These are phyloP conservation scores for Fusarium penzigii DNA, from an alignment of 2,329 filamentous ascomycete genomes.

Conservation along the genomic window DNA sequence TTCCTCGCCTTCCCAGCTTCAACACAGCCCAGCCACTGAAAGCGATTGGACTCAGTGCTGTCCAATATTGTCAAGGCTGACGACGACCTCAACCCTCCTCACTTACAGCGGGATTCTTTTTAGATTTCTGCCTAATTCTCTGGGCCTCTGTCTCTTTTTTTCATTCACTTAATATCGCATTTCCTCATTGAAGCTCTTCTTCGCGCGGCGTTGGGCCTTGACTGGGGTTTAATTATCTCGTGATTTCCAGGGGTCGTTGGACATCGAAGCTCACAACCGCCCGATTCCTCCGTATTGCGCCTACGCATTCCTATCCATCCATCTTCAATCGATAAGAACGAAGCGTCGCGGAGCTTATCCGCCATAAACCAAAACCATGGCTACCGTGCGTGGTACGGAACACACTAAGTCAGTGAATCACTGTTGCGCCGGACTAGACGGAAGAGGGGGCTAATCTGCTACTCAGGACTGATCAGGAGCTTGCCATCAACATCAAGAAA, in stretches of 20 bases:
- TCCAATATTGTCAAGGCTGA: constrained; percentile 29
- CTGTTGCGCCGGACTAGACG: constrained; percentile 2
- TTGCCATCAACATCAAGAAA: constrained; percentile 70
- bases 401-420: constrained; percentile 38
- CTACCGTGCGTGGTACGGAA: constrained; percentile 35
- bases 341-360: constrained; percentile 16
- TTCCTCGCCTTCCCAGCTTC: constrained; percentile 1
- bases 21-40: constrained; percentile 25
- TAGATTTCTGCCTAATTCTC: background rate
- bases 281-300: constrained; percentile 1
- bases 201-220: constrained; percentile 21
- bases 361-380: constrained; percentile 28
- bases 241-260: constrained; percentile 27
- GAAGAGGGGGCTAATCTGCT: constrained; percentile 15
- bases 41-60: constrained; percentile 22
- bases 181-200: constrained; percentile 4
- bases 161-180: constrained; percentile 1
- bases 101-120: constrained; percentile 2
- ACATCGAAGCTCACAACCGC: constrained; percentile 10
- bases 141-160: constrained; percentile 1
- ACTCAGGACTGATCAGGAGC: constrained; percentile 65
- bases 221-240: constrained; percentile 24
- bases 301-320: constrained; percentile 6
- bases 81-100: constrained; percentile 22
- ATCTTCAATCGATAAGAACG: constrained; percentile 2